phyloP scores from a whole-genome alignment of 1,139 yeast species.

The Blastobotrys raffinosifermentans region DNA sequence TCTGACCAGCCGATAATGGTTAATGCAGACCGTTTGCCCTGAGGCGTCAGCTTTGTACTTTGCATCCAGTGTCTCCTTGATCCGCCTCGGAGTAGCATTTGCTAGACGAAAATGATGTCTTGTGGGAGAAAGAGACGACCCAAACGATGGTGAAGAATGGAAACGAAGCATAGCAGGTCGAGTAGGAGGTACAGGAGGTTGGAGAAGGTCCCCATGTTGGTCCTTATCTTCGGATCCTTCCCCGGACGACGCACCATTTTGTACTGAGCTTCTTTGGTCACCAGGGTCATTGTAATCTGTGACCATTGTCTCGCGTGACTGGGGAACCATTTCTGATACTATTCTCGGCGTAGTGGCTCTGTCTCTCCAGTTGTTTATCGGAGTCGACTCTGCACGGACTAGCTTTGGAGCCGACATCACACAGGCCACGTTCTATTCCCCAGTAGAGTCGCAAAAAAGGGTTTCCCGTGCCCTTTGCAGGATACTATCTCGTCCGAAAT shows the following conservation, averaged over 20 bases:
- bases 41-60: constrained; percentile 29
- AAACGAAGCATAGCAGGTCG: constrained; percentile 26
- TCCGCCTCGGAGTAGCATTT: constrained; percentile 30
- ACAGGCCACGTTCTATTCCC: no score
- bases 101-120: constrained; percentile 35
- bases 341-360: no score
- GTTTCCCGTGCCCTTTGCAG: no score
- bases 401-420: background rate
- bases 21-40: constrained; percentile 26
- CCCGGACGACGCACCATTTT: background rate
- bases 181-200: background rate
- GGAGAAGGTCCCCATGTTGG: background rate
- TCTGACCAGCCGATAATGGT: constrained; percentile 53
- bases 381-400: background rate
- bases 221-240: background rate
- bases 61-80: constrained; percentile 37
- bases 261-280: background rate
- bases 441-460: no score
- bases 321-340: constrained; percentile 1
- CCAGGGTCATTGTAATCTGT: background rate
- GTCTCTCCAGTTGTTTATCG: no score
- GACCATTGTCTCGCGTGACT: background rate
- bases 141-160: constrained; percentile 30
- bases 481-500: no score
- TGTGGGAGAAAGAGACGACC: constrained; percentile 30